Base-by-base conservation (phyloP, 164 flowering plant genomes). In the Magnolia officinalis region DNA sequence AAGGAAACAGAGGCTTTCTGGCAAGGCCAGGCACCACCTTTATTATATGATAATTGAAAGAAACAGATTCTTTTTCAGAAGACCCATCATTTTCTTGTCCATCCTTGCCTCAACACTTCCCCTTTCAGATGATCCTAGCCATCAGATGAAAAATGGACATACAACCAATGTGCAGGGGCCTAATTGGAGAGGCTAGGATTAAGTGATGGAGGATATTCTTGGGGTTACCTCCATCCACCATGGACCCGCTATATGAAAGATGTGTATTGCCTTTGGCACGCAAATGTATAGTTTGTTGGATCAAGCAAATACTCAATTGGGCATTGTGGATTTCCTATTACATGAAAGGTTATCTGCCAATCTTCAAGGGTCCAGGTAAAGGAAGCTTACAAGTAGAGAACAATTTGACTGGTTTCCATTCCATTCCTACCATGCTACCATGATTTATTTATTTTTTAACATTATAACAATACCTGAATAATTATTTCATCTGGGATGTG, bases 401-500 rank as follows among this genome's bases (percentile, higher is more conserved):
- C 61, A 10, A 55, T 2, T 55, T 55, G 61, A 55, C 61, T 6
- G 13, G 61, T 55, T 55, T 55, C 61, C 18, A 16, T 55, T 16
- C 61, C 6, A 37, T 37, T 37, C 6, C 45, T 37, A 55, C 13
- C 59, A 55, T 55, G 59, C 16, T 55, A 14, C 58, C 58, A 8
- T 52, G 11, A 8, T 52, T 13, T 52, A 8, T 52, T 13, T 13
- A 0, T 52, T 52, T 8, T 1, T 52, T 8, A 8, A 52, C 51
- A 45, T 16, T 72, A 2, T 50, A 67, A 72, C 14, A 65, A 37
- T 86, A 96, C 99, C 99, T 90, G 94, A 70, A 92, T 87, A 81
- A 96, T 94, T 71, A 94, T 20, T 75, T 96, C 98, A 74, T 92
- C 94, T 6, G 99, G 94, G n/a, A 96, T 77, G 67, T 96, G 97